phyloP scores from a whole-genome alignment of 176 grass and related monocot genomes.

The Oropetium thomaeum region DNA sequence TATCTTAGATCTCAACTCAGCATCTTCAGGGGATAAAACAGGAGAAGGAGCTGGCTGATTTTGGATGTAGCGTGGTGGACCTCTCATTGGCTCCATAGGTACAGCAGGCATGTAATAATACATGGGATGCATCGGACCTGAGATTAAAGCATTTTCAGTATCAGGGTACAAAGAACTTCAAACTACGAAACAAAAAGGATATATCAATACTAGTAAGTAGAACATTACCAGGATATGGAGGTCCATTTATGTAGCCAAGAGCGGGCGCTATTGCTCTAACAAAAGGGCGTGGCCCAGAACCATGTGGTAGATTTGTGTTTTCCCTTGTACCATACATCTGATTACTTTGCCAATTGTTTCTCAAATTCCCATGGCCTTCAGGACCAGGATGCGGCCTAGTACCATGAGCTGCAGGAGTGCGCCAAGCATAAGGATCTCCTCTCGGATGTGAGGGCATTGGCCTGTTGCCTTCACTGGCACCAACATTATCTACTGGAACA shows the following conservation, averaged over 20 bases:
- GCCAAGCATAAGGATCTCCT: constrained; percentile 63
- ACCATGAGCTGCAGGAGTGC: constrained; percentile 38
- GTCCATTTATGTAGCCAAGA: constrained; percentile 55
- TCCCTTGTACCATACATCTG: constrained; percentile 50
- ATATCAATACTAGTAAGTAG: background rate
- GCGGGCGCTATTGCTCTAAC: constrained; percentile 55
- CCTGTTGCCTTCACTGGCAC: constrained; percentile 51
- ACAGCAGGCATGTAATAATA: constrained; percentile 67
- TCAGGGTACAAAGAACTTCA: constrained; percentile 16
- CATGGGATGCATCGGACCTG: constrained; percentile 64
- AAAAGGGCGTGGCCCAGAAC: constrained; percentile 53
- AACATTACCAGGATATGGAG: constrained; percentile 58
- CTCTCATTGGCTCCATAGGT: constrained; percentile 54
- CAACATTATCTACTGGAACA: constrained; percentile 49
- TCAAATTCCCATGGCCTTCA: constrained; percentile 52
- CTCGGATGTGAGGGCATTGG: constrained; percentile 38
- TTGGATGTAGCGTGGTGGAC: constrained; percentile 40
- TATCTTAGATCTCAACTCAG: constrained; percentile 61
- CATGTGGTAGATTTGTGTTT: constrained; percentile 44
- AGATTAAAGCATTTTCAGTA: constrained; percentile 25
- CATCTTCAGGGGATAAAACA: constrained; percentile 39
- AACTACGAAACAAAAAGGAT: constrained; percentile 2
- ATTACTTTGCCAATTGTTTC: constrained; percentile 44
- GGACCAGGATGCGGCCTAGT: constrained; percentile 44
- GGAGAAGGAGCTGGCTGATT: constrained; percentile 38